A percentile compares a stretch with the other conserved stretches of the same genome.
Evolutionary conservation across 2,329 filamentous ascomycete genomes (phyloP).

Genomic region (Escovopsis weberi): DNA sequence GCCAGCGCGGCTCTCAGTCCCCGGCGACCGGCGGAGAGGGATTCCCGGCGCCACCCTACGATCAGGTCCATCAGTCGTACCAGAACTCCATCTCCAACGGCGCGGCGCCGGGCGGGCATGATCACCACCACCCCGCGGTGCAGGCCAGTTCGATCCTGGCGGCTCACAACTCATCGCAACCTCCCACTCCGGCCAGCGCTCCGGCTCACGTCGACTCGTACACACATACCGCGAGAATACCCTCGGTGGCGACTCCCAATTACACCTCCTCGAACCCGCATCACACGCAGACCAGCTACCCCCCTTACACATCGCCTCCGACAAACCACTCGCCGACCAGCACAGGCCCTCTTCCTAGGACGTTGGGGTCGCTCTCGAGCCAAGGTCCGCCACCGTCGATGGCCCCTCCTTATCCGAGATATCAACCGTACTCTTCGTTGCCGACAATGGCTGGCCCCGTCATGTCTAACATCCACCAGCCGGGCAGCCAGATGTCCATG

Average conservation of each 20-base stretch:
- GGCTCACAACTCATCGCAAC: constrained; percentile 23
- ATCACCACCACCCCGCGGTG: constrained; percentile 12
- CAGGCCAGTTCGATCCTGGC: constrained; percentile 14
- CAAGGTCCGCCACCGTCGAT: constrained; percentile 14
- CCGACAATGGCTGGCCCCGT: constrained; percentile 52
- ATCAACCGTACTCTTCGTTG: constrained; percentile 33
- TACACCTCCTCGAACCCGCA: constrained; percentile 39
- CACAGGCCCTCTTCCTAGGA: constrained; percentile 22
- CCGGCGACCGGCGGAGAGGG: constrained; percentile 44
- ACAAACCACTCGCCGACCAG: constrained; percentile 33
- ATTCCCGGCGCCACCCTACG: constrained; percentile 53
- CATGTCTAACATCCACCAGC: constrained; percentile 66
- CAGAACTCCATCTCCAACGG: constrained; percentile 38
- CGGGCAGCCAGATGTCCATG: constrained; percentile 56
- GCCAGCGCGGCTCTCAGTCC: constrained; percentile 21
- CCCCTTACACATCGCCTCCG: constrained; percentile 25
- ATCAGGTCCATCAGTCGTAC: constrained; percentile 51
- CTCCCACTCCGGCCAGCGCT: constrained; percentile 33
- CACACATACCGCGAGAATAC: constrained; percentile 23
- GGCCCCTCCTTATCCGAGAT: constrained; percentile 38
- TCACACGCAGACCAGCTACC: constrained; percentile 28
- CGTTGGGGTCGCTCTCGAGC: constrained; percentile 20
- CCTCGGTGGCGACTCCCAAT: constrained; percentile 45
- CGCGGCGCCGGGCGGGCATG: constrained; percentile 28
- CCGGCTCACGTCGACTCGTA: constrained; percentile 46